Base-by-base conservation (phyloP, 148 eudicot species). In the Fagopyrum esculentum region DNA sequence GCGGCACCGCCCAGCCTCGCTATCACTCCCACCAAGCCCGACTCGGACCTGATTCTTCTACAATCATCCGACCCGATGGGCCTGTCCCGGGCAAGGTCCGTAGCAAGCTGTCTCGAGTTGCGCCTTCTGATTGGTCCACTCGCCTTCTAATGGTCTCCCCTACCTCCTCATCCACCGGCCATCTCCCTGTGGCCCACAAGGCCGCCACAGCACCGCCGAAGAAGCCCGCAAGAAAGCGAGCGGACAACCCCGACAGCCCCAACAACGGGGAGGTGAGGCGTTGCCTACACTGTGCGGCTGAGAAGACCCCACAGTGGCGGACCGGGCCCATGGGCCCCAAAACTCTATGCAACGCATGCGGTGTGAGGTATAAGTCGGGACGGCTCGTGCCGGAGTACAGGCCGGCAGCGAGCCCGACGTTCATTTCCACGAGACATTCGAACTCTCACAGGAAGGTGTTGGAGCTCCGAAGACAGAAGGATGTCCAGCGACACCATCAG, bases 281-380 rank as follows among this genome's bases (percentile, higher is more conserved):
- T 76, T 93, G 98, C 80, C 84, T 91, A 68, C 99, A 95, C 71
- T 95, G 99, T 46, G 91, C 83, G 16, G 91, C 99, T 0, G 99
- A 95, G 40, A 95, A 90, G 85, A 92, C 98, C 15, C 99, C 99
- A 3, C 99, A 95, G 45, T 95, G 99, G 99, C 78, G 99, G 59
- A 86, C 94, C 11, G 98, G 99, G 45, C 99, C 99, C 0, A 82
- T 92, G 93, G 99, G 99, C 22, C 98, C 98, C 2, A 95, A 95
- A 68, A 95, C 99, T 0, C 76, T 95, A 6, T 95, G 99, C 70
- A 95, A 95, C 6, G 99, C 99, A 0, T 95, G 99, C 45, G 99
- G 99, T 35, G 99, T 95, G n/a, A 78, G 99, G 61, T 90, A 74
- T 85, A 95, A 95, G 88, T 95, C 99, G 81, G 99, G 99, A 5